These are phyloP conservation scores for Populus alba DNA, from an alignment of 345 rosid genomes.

Conservation along the genomic window DNA sequence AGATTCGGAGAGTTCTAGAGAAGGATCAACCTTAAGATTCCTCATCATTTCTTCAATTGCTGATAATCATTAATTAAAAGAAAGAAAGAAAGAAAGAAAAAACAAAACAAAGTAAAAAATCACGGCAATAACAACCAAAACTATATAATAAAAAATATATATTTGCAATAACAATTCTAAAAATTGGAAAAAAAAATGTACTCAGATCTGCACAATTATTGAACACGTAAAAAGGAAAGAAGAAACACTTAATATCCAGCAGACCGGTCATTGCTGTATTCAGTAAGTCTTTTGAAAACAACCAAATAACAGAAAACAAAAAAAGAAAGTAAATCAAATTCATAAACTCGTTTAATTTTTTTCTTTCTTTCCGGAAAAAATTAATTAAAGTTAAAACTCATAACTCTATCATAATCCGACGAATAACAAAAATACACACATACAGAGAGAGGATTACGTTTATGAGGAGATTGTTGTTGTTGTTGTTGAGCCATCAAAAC, in stretches of 20 bases:
- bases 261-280: background rate
- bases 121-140: background rate
- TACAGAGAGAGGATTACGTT: background rate
- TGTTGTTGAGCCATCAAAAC: background rate
- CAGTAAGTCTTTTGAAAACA: background rate
- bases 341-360: background rate
- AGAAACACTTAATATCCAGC: background rate
- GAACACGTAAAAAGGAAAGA: background rate
- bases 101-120: background rate
- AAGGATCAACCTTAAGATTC: conserved; percentile 6
- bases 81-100: background rate
- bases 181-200: background rate
- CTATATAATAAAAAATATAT: background rate
- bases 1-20: background rate
- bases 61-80: background rate
- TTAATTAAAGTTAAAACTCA: too few relatives aligned
- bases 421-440: too few relatives aligned
- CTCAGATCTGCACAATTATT: background rate
- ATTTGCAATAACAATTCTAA: background rate
- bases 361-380: too few relatives aligned
- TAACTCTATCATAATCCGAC: too few relatives aligned
- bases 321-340: background rate
- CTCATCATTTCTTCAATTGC: conserved; percentile 13
- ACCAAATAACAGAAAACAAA: background rate
- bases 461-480: background rate